Base-by-base conservation (phyloP, 768 basidiomycete species). In the Naganishia vaughanmartiniae region DNA sequence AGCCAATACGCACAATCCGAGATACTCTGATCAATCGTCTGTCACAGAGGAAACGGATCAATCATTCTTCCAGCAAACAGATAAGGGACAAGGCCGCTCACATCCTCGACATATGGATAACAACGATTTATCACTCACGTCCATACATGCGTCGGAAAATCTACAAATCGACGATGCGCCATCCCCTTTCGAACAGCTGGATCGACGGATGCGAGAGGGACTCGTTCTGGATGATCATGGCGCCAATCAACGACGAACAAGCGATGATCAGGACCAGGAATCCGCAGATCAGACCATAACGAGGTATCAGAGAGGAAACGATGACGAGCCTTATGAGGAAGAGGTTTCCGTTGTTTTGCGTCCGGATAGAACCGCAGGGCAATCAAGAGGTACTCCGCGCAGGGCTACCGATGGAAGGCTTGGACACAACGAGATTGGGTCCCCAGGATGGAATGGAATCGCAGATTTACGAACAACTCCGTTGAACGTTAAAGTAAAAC, bases 391-490 rank as follows among this genome's bases (percentile, higher is more conserved):
- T 26, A 54, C 68, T 9, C 45, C 68, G 2, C 34, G 55, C 54
- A 57, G 55, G 17, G 30, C 26, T 12, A 26, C 39, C 1, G 65
- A 28, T 5, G 4, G 1, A 14, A 45, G 48, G 17, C 48, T 51
- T 51, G 48, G 48, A 15, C 33, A 28, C 14, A 53, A 54, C 24
- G 65, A 53, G n/a, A 66, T 53, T 15, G 56, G 34, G 21, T 65
- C 60, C 42, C 58, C 58, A 24, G 67, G 87, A 19, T 91, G 90
- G 89, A 86, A 86, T 75, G 90, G 90, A 12, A 80, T 92, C 39
- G 88, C 91, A 39, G 87, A 94, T 80, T 85, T 91, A 3, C 21
- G 86, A 87, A 70, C 85, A 58, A 74, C 77, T 46, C 69, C 79
- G 65, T 69, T 80, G 57, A 75, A 79, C 75, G 0, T 77, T 73